Evolutionary conservation across 148 eudicot genomes (phyloP).

Genomic region (Bassia scoparia): DNA sequence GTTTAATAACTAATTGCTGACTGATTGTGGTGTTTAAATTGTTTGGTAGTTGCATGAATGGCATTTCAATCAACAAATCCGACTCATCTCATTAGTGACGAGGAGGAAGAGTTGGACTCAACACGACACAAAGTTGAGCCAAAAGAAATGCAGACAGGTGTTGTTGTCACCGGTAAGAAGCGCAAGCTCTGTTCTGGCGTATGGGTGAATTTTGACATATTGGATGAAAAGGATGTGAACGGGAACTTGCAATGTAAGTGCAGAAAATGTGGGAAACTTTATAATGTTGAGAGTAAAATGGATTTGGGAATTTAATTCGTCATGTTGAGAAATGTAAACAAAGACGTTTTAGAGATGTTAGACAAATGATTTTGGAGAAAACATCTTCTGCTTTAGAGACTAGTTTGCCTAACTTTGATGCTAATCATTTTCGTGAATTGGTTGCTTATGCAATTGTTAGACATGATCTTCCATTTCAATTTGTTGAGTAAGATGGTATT

Average conservation of each 20-base stretch:
- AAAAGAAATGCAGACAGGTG: too few species aligned
- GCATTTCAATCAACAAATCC: too few species aligned
- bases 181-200: neutral
- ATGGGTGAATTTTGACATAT: neutral
- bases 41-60: too few species aligned
- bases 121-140: too few species aligned
- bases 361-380: neutral
- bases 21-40: too few species aligned
- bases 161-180: too few species aligned
- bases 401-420: neutral
- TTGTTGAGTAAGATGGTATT: constrained; percentile 5
- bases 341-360: neutral
- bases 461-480: neutral
- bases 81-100: too few species aligned
- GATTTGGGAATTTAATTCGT: neutral
- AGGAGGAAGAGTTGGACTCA: too few species aligned
- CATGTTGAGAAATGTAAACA: neutral
- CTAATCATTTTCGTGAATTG: constrained; percentile 1
- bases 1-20: too few species aligned
- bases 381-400: neutral
- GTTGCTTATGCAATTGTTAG: neutral
- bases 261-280: neutral
- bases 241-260: neutral
- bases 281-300: neutral
- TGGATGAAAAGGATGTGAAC: neutral